Conservation (phyloP, 2,329 filamentous ascomycete genomes). For the Ceratocystis cacaofunesta region DNA sequence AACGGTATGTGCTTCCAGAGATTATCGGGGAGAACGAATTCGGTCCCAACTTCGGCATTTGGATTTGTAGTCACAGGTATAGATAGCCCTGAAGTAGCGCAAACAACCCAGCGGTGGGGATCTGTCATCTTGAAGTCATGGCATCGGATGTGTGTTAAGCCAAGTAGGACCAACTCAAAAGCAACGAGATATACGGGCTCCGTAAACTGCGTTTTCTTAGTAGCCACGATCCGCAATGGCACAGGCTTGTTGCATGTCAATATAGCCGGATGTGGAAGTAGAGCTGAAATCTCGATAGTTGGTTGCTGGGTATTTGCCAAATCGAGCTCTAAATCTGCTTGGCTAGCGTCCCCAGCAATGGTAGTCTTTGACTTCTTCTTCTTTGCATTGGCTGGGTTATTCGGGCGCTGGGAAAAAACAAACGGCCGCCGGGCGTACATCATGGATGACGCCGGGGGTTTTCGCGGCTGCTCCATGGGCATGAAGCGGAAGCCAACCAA, state of each 20-base stretch:
- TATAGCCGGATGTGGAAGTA: conserved; percentile 74
- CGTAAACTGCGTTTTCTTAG: conserved; percentile 53
- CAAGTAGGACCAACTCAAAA: conserved; percentile 68
- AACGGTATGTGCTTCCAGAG: conserved; percentile 60
- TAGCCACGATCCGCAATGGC: conserved; percentile 65
- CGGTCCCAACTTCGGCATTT: conserved; percentile 45
- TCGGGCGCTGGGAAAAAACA: conserved; percentile 34
- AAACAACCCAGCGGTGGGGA: conserved; percentile 58
- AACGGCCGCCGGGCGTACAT: conserved; percentile 66
- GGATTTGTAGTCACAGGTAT: conserved; percentile 48
- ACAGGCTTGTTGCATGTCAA: conserved; percentile 79
- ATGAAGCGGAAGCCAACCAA: conserved; percentile 65
- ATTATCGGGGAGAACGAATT: conserved; percentile 52
- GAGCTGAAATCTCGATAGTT: conserved; percentile 59
- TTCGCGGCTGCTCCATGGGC: conserved; percentile 78
- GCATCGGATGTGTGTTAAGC: conserved; percentile 63
- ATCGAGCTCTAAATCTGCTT: conserved; percentile 6
- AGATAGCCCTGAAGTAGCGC: conserved; percentile 54
- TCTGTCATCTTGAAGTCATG: conserved; percentile 61
- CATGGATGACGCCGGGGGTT: conserved; percentile 53
- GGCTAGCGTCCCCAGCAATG: neutral
- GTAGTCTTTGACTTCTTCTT: conserved; percentile 14
- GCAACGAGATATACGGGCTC: conserved; percentile 63
- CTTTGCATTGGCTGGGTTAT: neutral
- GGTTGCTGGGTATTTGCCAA: conserved; percentile 33